Base-by-base conservation (phyloP, 352 stramenopile genomes). In the Globisporangium polare region DNA sequence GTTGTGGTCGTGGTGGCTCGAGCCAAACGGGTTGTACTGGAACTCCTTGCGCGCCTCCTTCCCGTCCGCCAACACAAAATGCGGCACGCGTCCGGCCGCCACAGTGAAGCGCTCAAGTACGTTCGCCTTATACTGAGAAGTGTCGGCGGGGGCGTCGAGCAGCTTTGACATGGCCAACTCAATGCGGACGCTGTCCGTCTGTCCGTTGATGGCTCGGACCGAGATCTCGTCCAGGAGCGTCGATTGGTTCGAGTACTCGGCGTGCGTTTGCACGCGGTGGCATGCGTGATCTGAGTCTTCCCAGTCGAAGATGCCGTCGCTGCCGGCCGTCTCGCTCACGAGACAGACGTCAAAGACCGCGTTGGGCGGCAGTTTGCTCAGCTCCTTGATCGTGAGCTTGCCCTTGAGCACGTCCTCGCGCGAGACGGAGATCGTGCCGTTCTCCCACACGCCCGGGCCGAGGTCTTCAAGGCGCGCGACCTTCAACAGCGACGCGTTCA, bases 211-310 rank as follows among this genome's bases (percentile, higher is more conserved):
- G 6, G 83, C 66, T n/a, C 35, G 15, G 0, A 88, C 55, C 2
- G 69, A 41, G 17, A 89, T 67, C 26, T 88, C 72, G 37, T 94
- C 86, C 24, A 85, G 58, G 29, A 84, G 41, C 0, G 74, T 63
- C 0, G 86, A 92, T 47, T 90, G 80, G 47, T 92, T 94, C 5
- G 80, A 80, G 65, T 91, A 94, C 49, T 94, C 83, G 0, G 82
- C 83, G 63, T 91, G 79, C 0, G 86, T 94, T 24, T 58, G 53
- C 47, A 92, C 68, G 10, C 66, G 69, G 35, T 80, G 70, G 27
- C 86, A 94, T 0, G 66, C 67, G 3, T 60, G 53, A 2, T 53
- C 37, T 37, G 60, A 72, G n/a, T 59, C 67, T 6, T 67, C 52
- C 72, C 77, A 85, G 9, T 72, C 69, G 53, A 94, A 86, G 26